A percentile compares a stretch with the other conserved stretches of the same genome.
Evolutionary conservation across 2,329 filamentous ascomycete species (phyloP).

Genomic region (Trichoderma sp.): DNA sequence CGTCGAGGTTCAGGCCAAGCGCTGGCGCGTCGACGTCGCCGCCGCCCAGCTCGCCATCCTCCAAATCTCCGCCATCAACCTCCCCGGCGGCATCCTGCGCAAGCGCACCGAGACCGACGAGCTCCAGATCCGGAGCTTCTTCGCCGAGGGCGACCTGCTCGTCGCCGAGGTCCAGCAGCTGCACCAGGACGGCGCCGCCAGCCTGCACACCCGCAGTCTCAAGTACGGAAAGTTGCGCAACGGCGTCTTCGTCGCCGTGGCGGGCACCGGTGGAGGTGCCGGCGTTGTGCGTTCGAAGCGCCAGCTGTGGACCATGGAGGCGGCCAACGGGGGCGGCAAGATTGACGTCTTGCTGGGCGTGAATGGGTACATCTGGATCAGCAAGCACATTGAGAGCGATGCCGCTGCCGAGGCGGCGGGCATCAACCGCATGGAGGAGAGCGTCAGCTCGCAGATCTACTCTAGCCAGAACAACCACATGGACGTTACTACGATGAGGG

Average conservation of each 20-base stretch:
- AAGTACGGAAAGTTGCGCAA: constrained; percentile 97
- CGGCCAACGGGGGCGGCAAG: constrained; percentile 59
- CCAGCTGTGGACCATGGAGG: constrained; percentile 83
- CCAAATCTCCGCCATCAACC: constrained; percentile 86
- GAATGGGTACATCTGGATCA: constrained; percentile 96
- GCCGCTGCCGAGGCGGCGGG: constrained; percentile 51
- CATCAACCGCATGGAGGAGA: constrained; percentile 88
- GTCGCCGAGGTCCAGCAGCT: constrained; percentile 94
- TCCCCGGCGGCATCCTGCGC: constrained; percentile 89
- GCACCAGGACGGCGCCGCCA: constrained; percentile 82
- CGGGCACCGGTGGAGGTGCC: constrained; percentile 80
- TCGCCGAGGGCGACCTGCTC: constrained; percentile 90
- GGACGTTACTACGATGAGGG: constrained; percentile 72
- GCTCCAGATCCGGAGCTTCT: constrained; percentile 96
- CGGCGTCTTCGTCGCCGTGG: constrained; percentile 83
- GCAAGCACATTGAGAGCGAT: constrained; percentile 75
- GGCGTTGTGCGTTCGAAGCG: constrained; percentile 83
- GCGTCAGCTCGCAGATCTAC: constrained; percentile 82
- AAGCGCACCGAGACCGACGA: constrained; percentile 95
- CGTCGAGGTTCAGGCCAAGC: constrained; percentile 87
- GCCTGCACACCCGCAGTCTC: constrained; percentile 84
- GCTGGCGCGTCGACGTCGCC: constrained; percentile 95
- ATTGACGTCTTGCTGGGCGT: constrained; percentile 90
- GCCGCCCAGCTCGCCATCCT: constrained; percentile 83
- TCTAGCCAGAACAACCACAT: constrained; percentile 94